Conservation (phyloP, 2,329 filamentous ascomycete species). For the Thermomyces lanuginosus region DNA sequence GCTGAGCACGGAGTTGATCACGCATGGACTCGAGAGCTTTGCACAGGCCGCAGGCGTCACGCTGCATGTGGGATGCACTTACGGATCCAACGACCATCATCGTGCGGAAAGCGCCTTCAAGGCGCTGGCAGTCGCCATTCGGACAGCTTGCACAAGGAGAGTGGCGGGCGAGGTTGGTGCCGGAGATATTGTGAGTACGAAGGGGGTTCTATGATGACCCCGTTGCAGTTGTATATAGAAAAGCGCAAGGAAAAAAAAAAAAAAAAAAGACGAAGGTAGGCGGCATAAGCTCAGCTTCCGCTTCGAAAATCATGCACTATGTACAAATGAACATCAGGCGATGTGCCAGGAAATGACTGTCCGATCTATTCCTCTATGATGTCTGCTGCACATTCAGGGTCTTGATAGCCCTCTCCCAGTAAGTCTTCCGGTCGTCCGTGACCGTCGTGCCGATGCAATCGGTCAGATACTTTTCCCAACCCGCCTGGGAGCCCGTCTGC, state of each 20-base stretch:
- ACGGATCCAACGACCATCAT: constrained; percentile 90
- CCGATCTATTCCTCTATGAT: neutral
- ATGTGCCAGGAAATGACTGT: no score
- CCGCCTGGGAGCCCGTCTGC: constrained; percentile 30
- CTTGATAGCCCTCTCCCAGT: constrained; percentile 35
- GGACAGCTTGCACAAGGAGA: constrained; percentile 55
- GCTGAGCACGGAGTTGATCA: constrained; percentile 89
- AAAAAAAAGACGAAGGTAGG: no score
- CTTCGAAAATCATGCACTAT: no score
- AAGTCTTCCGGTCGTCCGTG: constrained; percentile 30
- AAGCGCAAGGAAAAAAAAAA: no score
- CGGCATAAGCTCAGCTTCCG: no score
- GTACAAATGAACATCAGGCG: no score
- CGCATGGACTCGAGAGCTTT: constrained; percentile 88
- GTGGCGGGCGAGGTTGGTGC: constrained; percentile 67
- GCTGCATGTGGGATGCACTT: constrained; percentile 83
- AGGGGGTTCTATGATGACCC: constrained; percentile 55
- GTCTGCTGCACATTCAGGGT: constrained; percentile 16
- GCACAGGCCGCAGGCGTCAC: constrained; percentile 79
- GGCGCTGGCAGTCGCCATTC: constrained; percentile 74
- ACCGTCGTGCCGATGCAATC: constrained; percentile 37
- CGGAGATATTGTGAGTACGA: constrained; percentile 88
- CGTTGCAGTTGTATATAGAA: no score
- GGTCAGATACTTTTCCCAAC: constrained; percentile 38
- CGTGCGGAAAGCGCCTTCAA: constrained; percentile 94